phyloP scores from a whole-genome alignment of 2,329 filamentous ascomycete genomes.

The Stemphylium vesicarium region DNA sequence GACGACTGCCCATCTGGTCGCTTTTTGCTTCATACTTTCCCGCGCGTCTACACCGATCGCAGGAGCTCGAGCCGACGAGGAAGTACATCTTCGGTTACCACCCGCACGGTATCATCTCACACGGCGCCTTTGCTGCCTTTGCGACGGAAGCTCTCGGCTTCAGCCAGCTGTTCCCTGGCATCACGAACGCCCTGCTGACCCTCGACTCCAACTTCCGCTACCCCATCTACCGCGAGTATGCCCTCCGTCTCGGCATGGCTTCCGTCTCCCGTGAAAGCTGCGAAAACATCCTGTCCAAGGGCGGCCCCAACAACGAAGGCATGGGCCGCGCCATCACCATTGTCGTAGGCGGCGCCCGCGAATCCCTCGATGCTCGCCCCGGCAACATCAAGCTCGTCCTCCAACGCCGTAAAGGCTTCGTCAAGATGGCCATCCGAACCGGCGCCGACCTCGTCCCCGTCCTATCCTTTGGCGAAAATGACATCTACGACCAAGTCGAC shows the following conservation, averaged over 20 bases:
- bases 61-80: slow-evolving; percentile 76
- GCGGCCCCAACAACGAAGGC: slow-evolving; percentile 77
- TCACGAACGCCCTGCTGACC: slow-evolving; percentile 91
- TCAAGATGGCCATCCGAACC: slow-evolving; percentile 89
- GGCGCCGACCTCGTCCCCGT: slow-evolving; percentile 96
- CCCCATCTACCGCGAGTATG: slow-evolving; percentile 92
- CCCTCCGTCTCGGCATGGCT: slow-evolving; percentile 83
- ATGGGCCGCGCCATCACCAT: slow-evolving; percentile 97
- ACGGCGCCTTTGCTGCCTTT: slow-evolving; percentile 93
- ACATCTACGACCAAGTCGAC: slow-evolving; percentile 89
- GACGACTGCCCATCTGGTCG: slow-evolving; percentile 78
- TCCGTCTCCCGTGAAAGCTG: slow-evolving; percentile 93
- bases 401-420: slow-evolving; percentile 84
- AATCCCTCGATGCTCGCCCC: slow-evolving; percentile 88
- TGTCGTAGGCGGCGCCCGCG: slow-evolving; percentile 88
- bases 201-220: slow-evolving; percentile 96
- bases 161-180: slow-evolving; percentile 85
- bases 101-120: slow-evolving; percentile 95
- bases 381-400: slow-evolving; percentile 78
- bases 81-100: slow-evolving; percentile 99
- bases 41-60: slow-evolving; percentile 82
- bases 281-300: slow-evolving; percentile 82
- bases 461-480: slow-evolving; percentile 92
- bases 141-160: slow-evolving; percentile 90
- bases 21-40: slow-evolving; percentile 94